Conservation (phyloP, 805 yeast species). For the Candida rishiriensis region DNA sequence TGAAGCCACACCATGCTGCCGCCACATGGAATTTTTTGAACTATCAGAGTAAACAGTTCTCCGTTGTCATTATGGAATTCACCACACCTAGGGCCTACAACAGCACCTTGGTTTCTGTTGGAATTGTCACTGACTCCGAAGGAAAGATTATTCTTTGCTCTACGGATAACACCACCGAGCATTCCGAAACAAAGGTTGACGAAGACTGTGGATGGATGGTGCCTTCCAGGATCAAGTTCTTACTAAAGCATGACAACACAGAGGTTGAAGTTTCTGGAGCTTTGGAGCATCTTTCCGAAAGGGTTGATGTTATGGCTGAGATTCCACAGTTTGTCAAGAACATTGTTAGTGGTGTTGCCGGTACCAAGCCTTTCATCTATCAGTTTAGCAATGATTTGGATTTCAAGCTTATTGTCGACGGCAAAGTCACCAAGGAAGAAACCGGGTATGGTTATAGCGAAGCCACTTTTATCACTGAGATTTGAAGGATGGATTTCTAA, state of each 20-base stretch:
- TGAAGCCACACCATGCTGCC: constrained; percentile 99
- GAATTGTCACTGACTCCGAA: constrained; percentile 62
- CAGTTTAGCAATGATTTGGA: constrained; percentile 71
- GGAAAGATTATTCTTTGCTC: constrained; percentile 60
- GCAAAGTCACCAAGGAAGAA: constrained; percentile 41
- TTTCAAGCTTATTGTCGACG: constrained; percentile 33
- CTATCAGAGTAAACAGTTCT: constrained; percentile 70
- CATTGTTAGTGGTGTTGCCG: constrained; percentile 91
- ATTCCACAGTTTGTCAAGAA: constrained; percentile 91
- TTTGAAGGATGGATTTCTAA: constrained; percentile 7
- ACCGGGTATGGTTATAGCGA: constrained; percentile 69
- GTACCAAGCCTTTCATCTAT: constrained; percentile 94
- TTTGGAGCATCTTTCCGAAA: constrained; percentile 63
- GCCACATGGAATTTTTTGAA: constrained; percentile 92
- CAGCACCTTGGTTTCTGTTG: constrained; percentile 72
- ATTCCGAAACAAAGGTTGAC: constrained; percentile 53
- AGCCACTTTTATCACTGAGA: constrained; percentile 66
- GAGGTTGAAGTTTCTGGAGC: constrained; percentile 55
- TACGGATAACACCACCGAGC: constrained; percentile 59
- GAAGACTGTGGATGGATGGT: constrained; percentile 90
- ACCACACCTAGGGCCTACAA: constrained; percentile 91
- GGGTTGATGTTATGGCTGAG: constrained; percentile 97
- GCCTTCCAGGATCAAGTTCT: constrained; percentile 65
- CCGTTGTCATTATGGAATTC: constrained; percentile 91
- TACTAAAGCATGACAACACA: constrained; percentile 37